Percentiles rank a stretch among this genome's conserved stretches.
Conservation (phyloP, 225 moss, liverwort and hornwort species). For the Marchantia paleacea region DNA sequence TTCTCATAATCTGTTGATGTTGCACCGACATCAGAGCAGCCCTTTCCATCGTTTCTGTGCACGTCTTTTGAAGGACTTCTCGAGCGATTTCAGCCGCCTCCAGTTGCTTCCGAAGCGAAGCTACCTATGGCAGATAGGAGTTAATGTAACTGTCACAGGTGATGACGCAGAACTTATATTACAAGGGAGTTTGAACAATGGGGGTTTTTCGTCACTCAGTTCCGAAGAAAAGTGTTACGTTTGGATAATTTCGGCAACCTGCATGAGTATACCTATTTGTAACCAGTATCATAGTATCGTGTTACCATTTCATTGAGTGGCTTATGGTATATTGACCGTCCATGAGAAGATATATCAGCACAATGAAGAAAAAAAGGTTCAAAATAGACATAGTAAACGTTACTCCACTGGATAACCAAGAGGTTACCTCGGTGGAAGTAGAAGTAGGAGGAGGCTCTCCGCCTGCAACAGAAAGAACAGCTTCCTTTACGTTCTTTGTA, state of each 20-base stretch:
- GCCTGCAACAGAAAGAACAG: slow-evolving; percentile 18
- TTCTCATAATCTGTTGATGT: slow-evolving; percentile 54
- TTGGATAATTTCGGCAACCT: too few relatives aligned
- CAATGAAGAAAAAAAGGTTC: too few relatives aligned
- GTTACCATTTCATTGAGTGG: too few relatives aligned
- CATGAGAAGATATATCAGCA: neutral
- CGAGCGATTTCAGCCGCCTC: slow-evolving; percentile 33
- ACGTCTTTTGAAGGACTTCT: slow-evolving; percentile 50
- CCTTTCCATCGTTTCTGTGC: slow-evolving; percentile 52
- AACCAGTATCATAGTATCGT: too few relatives aligned
- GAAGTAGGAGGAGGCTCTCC: neutral
- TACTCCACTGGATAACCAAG: neutral
- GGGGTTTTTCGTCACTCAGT: neutral
- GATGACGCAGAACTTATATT: neutral
- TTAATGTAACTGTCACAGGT: neutral
- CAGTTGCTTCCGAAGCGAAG: slow-evolving; percentile 39
- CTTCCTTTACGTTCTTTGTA: slow-evolving; percentile 12
- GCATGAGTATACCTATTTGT: too few relatives aligned
- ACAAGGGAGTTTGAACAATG: neutral
- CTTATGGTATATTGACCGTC: too few relatives aligned
- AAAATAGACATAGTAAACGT: too few relatives aligned
- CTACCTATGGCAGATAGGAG: slow-evolving; percentile 32
- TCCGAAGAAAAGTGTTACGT: neutral
- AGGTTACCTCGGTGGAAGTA: slow-evolving; percentile 25
- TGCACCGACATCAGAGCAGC: slow-evolving; percentile 51